phyloP scores from a whole-genome alignment of 1,139 yeast genomes.

The Kazachstania sp. region DNA sequence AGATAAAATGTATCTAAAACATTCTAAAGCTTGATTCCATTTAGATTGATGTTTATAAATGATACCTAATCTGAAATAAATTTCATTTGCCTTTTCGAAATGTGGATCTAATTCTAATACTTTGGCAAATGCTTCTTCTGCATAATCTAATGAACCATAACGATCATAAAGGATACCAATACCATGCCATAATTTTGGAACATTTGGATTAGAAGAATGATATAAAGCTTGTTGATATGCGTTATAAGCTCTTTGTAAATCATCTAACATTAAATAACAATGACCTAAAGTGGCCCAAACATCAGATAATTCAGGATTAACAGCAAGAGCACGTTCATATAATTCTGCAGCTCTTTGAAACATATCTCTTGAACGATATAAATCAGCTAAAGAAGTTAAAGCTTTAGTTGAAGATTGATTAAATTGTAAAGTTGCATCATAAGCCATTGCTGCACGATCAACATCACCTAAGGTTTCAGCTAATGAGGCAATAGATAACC shows the following conservation, averaged over 20 bases:
- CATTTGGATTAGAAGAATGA: conserved; percentile 86
- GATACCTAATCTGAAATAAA: conserved; percentile 92
- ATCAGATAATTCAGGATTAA: conserved; percentile 85
- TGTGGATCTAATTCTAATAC: conserved; percentile 93
- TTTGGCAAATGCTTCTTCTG: conserved; percentile 95
- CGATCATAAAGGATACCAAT: conserved; percentile 93
- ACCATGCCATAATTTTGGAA: conserved; percentile 97
- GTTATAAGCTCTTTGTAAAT: conserved; percentile 86
- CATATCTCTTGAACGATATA: conserved; percentile 81
- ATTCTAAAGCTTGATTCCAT: conserved; percentile 77
- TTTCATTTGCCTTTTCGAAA: conserved; percentile 93
- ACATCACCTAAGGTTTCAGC: conserved; percentile 87
- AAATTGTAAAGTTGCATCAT: conserved; percentile 83
- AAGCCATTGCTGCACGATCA: conserved; percentile 82
- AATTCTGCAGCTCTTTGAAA: conserved; percentile 91
- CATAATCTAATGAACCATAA: conserved; percentile 91
- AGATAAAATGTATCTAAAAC: conserved; percentile 81
- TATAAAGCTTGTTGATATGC: conserved; percentile 94
- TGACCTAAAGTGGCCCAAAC: conserved; percentile 97
- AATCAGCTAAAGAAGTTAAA: conserved; percentile 75
- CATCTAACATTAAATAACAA: conserved; percentile 94
- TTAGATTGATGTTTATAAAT: conserved; percentile 93
- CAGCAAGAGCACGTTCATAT: conserved; percentile 75
- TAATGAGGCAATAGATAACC: conserved; percentile 85
- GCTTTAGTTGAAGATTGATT: conserved; percentile 82